A percentile compares a stretch with the other conserved stretches of the same genome.
phyloP scores from a whole-genome alignment of 1,139 yeast genomes.

The Williopsis jadinii region DNA sequence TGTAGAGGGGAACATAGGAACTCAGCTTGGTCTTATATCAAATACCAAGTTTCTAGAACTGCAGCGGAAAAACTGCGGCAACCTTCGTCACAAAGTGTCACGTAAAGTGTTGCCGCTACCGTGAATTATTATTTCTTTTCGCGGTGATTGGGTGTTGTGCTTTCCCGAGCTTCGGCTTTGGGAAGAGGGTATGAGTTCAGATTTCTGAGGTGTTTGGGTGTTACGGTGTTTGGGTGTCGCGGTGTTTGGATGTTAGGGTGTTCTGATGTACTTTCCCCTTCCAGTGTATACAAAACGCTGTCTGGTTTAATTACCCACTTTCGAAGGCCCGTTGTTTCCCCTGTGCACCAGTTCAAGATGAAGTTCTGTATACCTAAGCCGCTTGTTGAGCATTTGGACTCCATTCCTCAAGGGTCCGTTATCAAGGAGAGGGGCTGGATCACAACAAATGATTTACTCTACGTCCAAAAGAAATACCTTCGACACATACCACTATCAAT shows the following conservation, averaged over 20 bases:
- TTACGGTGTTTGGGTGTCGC: neutral
- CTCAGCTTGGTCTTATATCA: no score
- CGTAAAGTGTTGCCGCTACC: no score
- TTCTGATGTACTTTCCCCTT: neutral
- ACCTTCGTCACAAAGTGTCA: no score
- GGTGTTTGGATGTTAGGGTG: neutral
- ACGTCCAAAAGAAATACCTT: constrained; percentile 13
- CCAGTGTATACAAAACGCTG: no score
- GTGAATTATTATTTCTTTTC: neutral
- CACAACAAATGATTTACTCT: constrained; percentile 20
- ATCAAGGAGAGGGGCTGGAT: constrained; percentile 21
- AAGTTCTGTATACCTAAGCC: constrained; percentile 7
- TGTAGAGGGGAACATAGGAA: no score
- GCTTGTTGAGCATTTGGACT: constrained; percentile 2
- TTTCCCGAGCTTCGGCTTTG: constrained; percentile 1
- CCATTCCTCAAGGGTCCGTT: constrained; percentile 8
- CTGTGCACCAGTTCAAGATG: neutral
- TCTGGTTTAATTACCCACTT: no score
- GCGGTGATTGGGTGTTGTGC: neutral
- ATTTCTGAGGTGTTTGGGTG: neutral
- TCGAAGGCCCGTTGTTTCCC: no score
- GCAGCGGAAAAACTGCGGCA: no score
- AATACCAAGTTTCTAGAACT: no score
- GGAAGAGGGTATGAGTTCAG: neutral
- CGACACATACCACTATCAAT: constrained; percentile 7